A percentile compares a stretch with the other conserved stretches of the same genome.
Conservation (phyloP, 2,329 filamentous ascomycete genomes). For the Sporothrix brunneoviolacea region DNA sequence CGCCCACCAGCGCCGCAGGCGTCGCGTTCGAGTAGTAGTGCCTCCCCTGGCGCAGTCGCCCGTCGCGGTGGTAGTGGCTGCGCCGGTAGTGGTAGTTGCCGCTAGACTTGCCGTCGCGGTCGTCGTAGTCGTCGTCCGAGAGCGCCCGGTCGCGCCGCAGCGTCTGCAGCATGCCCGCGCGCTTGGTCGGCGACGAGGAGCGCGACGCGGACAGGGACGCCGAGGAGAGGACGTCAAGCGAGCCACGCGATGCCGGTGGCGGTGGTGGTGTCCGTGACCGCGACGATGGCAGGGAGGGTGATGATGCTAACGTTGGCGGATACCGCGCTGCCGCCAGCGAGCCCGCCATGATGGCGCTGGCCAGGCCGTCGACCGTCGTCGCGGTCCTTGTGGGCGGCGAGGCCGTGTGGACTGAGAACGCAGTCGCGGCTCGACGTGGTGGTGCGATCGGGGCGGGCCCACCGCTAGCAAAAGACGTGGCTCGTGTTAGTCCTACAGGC, state of each 20-base stretch:
- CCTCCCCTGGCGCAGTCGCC: slow-evolving; percentile 35
- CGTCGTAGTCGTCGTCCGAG: slow-evolving; percentile 47
- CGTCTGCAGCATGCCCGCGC: slow-evolving; percentile 52
- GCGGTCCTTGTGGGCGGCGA: slow-evolving; percentile 20
- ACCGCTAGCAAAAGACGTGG: background rate
- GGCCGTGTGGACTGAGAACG: background rate
- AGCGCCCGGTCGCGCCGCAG: slow-evolving; percentile 50
- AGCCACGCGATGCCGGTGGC: slow-evolving; percentile 31
- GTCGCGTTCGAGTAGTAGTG: slow-evolving; percentile 6
- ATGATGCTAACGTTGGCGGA: slow-evolving; percentile 35
- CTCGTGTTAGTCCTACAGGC: background rate
- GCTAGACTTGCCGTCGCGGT: slow-evolving; percentile 8
- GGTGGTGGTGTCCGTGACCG: slow-evolving; percentile 17
- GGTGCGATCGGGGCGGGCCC: background rate
- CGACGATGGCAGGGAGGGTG: background rate
- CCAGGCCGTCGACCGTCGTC: slow-evolving; percentile 55
- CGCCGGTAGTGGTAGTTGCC: slow-evolving; percentile 4
- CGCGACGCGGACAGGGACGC: too few relatives aligned
- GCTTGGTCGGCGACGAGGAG: background rate
- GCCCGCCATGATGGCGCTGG: slow-evolving; percentile 68
- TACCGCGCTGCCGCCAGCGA: slow-evolving; percentile 61
- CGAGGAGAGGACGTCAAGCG: too few relatives aligned
- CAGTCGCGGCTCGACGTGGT: background rate
- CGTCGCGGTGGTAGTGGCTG: slow-evolving; percentile 23
- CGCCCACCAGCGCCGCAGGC: slow-evolving; percentile 33